Percentiles rank a stretch among this genome's conserved stretches.
Evolutionary conservation across 1,139 yeast species (phyloP).

Genomic region (Diutina pseudorugosa): DNA sequence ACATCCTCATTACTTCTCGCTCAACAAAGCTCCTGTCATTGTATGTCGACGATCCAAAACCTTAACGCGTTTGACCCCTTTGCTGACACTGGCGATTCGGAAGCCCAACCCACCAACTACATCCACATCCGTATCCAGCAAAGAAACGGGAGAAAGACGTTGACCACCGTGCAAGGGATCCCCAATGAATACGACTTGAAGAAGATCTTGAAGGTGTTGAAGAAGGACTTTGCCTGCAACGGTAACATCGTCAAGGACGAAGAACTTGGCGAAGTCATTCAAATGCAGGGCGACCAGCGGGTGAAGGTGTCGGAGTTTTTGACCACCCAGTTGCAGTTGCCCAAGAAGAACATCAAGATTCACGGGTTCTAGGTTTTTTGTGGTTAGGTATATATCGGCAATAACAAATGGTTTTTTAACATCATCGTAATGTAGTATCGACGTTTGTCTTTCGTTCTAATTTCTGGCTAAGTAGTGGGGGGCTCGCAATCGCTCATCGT

Average conservation of each 20-base stretch:
- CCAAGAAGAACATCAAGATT: constrained; percentile 93
- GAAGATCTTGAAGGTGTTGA: constrained; percentile 84
- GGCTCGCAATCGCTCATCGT: not conserved
- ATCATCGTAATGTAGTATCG: no score
- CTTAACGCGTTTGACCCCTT: constrained; percentile 96
- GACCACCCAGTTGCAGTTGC: constrained; percentile 75
- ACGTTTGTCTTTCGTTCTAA: no score
- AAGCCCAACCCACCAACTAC: constrained; percentile 89
- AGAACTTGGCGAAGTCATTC: constrained; percentile 94
- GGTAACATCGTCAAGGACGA: constrained; percentile 96
- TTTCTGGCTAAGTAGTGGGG: no score
- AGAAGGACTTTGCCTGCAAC: constrained; percentile 97
- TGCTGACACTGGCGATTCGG: constrained; percentile 99
- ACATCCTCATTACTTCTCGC: not conserved
- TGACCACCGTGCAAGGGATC: constrained; percentile 96
- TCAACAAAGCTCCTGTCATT: not conserved
- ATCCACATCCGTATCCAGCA: constrained; percentile 98
- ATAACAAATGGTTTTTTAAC: not conserved
- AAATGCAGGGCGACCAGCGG: constrained; percentile 98
- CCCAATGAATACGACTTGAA: constrained; percentile 92
- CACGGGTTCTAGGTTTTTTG: constrained; percentile 75
- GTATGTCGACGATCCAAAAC: constrained; percentile 90
- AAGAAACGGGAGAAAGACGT: constrained; percentile 98
- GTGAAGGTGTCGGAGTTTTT: constrained; percentile 91
- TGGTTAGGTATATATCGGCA: not conserved